A percentile compares a stretch with the other conserved stretches of the same genome.
These are phyloP conservation scores for Psophocarpus tetragonolobus DNA, from an alignment of 306 rosid species.

Conservation along the genomic window DNA sequence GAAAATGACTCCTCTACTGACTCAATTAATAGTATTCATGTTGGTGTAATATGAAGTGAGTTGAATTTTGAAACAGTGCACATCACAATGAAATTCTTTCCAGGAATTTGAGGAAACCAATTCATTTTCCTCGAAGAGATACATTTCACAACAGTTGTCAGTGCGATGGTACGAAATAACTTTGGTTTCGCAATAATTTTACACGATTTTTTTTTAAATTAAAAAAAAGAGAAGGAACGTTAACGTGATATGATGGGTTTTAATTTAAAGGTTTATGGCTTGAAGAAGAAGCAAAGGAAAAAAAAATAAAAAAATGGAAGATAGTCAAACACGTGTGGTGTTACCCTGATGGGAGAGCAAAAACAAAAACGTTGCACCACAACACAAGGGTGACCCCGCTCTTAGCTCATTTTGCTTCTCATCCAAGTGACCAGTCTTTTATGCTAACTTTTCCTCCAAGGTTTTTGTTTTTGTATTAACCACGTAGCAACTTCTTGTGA, in stretches of 20 bases:
- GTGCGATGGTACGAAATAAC: not conserved
- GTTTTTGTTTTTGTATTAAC: not conserved
- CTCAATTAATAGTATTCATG: too few species aligned
- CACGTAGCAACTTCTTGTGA: constrained; percentile 16
- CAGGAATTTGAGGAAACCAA: not conserved
- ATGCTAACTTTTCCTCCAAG: not conserved
- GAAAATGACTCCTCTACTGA: too few species aligned
- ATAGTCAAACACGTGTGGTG: constrained; percentile 45
- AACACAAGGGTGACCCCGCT: constrained; percentile 10
- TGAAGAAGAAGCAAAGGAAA: constrained; percentile 64
- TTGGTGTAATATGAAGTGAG: not conserved
- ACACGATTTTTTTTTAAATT: not conserved
- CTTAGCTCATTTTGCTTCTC: constrained; percentile 46
- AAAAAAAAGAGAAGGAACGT: not conserved
- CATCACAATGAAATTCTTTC: not conserved
- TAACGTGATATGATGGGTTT: constrained; percentile 21
- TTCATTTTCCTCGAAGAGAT: not conserved
- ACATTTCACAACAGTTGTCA: not conserved
- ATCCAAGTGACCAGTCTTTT: constrained; percentile 45
- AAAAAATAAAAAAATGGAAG: not conserved
- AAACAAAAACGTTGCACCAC: not conserved
- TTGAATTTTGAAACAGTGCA: not conserved
- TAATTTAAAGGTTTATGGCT: constrained; percentile 38
- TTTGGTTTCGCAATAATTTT: not conserved
- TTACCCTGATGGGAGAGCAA: constrained; percentile 14